Base-by-base conservation (phyloP, 805 yeast genomes). In the Babjeviella inositovora region DNA sequence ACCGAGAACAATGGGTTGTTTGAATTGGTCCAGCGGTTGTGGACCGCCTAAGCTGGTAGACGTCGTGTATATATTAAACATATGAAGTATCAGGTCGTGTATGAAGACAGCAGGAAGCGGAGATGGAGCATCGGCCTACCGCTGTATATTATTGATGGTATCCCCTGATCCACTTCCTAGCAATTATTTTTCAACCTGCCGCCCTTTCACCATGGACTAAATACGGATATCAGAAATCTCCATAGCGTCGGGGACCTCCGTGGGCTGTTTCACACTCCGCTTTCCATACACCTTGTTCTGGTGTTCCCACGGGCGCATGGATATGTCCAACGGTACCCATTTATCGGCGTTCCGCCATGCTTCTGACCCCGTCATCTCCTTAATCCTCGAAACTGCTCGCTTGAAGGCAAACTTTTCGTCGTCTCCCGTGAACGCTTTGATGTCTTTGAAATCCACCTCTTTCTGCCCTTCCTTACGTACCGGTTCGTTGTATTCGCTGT, bases 341-440 rank as follows among this genome's bases (percentile, higher is more conserved):
- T 55, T 42, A 5, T 48, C 43, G 11, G 44, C 45, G 4, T 33
- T 25, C 30, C 75, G 56, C 75, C 80, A 74, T 15, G 38, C 25
- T 17, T 43, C 48, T 0, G 70, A 60, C 1, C 59, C 54, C 4
- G 65, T 58, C 73, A 68, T 68, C 32, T 68, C 75, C 24, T 55
- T 53, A 17, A 75, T 55, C 31, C 85, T 47, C 34, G 73, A 67
- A 2, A 73, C 70, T 0, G 85, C 84, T 32, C 85, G 47, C 30
- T 66, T 68, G 35, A 62, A 74, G 3, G 85, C 82, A 45, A 74
- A 74, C 45, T 59, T 60, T 38, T 75, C 85, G 43, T 74, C 85
- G 34, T 75, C 81, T 13, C 85, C 85, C 0, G 82, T 74, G 34
- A 74, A 75, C 7, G 70, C 67, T 7, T 53, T 49, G 11, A 58